These are phyloP conservation scores for Chytridiales sp. DNA, from an alignment of 371 early-diverging fungal species.

Conservation along the genomic window DNA sequence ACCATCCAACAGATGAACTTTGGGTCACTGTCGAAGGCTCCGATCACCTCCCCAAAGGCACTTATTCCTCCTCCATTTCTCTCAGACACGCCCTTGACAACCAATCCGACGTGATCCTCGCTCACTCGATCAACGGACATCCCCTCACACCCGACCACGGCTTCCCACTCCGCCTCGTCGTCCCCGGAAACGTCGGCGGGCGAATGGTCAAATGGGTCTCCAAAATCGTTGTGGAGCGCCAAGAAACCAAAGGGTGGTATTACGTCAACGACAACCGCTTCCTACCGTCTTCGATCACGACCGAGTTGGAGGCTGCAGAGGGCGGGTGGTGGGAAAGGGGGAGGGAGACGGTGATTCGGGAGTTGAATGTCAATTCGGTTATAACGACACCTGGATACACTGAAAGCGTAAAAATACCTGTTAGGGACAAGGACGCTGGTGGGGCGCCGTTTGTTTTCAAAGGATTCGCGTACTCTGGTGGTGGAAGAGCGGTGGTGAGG, in stretches of 20 bases:
- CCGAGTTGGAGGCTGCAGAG: no score
- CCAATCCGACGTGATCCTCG: constrained; percentile 33
- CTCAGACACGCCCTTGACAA: constrained; percentile 60
- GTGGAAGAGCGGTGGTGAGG: constrained; percentile 59
- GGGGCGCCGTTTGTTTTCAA: no score
- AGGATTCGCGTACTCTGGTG: constrained; percentile 71
- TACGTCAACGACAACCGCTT: neutral
- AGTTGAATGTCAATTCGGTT: constrained; percentile 60
- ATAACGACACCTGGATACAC: constrained; percentile 51
- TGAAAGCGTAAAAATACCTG: constrained; percentile 60
- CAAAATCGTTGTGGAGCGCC: constrained; percentile 54
- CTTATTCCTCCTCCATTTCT: constrained; percentile 69
- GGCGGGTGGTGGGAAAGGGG: no score
- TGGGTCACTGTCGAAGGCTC: constrained; percentile 65
- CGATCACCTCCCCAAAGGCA: constrained; percentile 64
- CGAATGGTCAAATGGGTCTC: constrained; percentile 79
- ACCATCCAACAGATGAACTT: no score
- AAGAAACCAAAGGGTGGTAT: constrained; percentile 54
- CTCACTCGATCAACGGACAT: constrained; percentile 75
- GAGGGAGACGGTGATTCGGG: constrained; percentile 16
- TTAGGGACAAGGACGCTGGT: no score
- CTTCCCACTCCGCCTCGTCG: constrained; percentile 70
- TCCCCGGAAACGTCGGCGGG: constrained; percentile 81
- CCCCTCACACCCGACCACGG: constrained; percentile 72
- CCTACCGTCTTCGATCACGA: neutral